Evolutionary conservation across 352 stramenopile species (phyloP), one percentile per base, ranked within the genome.

Genomic region (Globisporangium nunn): DNA sequence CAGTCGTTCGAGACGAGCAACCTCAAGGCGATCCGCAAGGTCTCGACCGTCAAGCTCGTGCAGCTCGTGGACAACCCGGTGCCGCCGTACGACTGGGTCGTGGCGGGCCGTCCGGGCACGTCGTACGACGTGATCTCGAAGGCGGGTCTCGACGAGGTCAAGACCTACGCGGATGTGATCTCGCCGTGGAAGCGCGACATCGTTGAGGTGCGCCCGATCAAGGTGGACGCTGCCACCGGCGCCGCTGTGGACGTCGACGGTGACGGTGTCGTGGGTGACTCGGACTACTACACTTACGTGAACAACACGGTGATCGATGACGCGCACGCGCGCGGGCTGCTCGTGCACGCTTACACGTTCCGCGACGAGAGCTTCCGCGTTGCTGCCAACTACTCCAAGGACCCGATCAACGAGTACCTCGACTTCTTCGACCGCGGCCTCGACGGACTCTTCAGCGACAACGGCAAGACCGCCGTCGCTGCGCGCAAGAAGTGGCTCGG

Each of bases 181-280:
- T 87, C 84, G 44, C 80, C 78, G 12, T 90, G 84, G 66, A 97
- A 97, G 66, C 81, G 83, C 61, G 82, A 91, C 52, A 49, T 96
- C 43, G 64, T 91, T 17, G 75, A 83, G 49, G 62, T 70, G 6
- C 57, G 83, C 12, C 66, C 75, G 4, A 61, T 68, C 18, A 62
- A 86, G 57, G 55, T 81, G 41, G 68, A 84, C 12, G 60, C 53
- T 0, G 35, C 65, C 12, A 48, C 43, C 43, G 79, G 71, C 48
- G 78, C 64, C 39, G 65, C 70, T 12, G 70, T 73, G 39, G 78
- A 91, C 55, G 71, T 60, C 33, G 88, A 89, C 61, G 81, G 77
- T 29, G 80, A 95, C 61, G 76, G 72, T 31, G 50, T 70, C 37
- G 52, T 87, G 39, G 71, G 61, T 18, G 81, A 91, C 56, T 75